These are phyloP conservation scores for Neophaeococcomyces aloes DNA, from an alignment of 2,329 filamentous ascomycete genomes.

Conservation along the genomic window DNA sequence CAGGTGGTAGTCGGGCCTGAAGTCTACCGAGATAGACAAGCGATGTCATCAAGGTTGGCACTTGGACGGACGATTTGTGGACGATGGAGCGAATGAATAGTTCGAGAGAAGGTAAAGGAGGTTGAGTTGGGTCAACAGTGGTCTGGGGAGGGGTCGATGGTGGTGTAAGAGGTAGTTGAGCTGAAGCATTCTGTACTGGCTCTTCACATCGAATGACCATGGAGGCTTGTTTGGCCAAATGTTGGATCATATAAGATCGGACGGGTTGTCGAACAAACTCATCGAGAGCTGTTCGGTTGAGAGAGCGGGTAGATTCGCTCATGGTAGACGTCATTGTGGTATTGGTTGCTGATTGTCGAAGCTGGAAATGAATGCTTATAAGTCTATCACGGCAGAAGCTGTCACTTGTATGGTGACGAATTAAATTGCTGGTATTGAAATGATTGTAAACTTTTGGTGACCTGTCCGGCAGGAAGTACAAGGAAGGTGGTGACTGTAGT, in stretches of 20 bases:
- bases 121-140: constrained; percentile 26
- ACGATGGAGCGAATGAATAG: constrained; percentile 88
- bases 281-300: constrained; percentile 36
- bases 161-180: constrained; percentile 41
- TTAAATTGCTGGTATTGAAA: neutral
- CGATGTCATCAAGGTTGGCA: constrained; percentile 92
- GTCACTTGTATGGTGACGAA: constrained; percentile 4
- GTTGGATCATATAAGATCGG: constrained; percentile 37
- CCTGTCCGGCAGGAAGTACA: constrained; percentile 7
- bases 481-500: constrained; percentile 1
- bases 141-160: constrained; percentile 48
- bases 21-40: constrained; percentile 86
- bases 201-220: constrained; percentile 41
- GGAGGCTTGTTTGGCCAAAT: constrained; percentile 37
- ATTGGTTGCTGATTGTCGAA: neutral
- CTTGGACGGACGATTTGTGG: constrained; percentile 87
- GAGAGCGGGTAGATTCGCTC: constrained; percentile 16
- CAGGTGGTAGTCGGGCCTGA: constrained; percentile 73
- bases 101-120: constrained; percentile 65
- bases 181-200: constrained; percentile 36
- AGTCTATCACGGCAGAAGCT: neutral
- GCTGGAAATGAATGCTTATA: neutral
- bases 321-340: constrained; percentile 11
- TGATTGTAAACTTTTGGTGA: constrained; percentile 7
- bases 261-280: constrained; percentile 40